Base-by-base conservation (phyloP, 495 filamentous ascomycete species). In the Immersiella caudata region DNA sequence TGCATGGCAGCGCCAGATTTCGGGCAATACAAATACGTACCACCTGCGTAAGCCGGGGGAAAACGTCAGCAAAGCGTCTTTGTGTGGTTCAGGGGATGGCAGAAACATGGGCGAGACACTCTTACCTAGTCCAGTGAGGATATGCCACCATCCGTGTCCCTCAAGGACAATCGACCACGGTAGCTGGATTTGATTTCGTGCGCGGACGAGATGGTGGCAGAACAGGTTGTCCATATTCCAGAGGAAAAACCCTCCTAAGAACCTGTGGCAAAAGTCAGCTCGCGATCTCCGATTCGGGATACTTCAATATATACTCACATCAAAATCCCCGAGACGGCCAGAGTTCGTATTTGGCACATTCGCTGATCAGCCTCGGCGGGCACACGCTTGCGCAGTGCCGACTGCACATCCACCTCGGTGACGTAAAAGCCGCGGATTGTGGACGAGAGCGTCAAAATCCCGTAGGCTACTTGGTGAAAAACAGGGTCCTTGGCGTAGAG, bases 141-240 rank as follows among this genome's bases (percentile, higher is more conserved):
- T 87, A 79, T 89, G 95, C 94, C 95, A 99, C 95, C 95, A 98
- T 12, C 93, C 95, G 81, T 99, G 95, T 0, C 93, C 94, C 78
- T 98, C 95, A 2, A 97, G 80, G 12, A 97, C 64, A 9, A 96
- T 84, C 1, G 94, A 92, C 95, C 95, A 99, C 0, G 95, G 95
- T 51, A 98, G 80, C 22, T 90, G 89, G 46, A 97, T 78, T 60
- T 85, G 75, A 63, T 89, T 87, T 68, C 94, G 87, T 87, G 90
- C 93, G 14, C 64, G 70, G 11, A 89, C 84, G 60, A 97, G 79
- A n/a, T 79, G 83, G 26, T 82, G 81, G 76, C 95, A 99, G 74
- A 89, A 96, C 60, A 83, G 75, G 66, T 92, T 97, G 71, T 99
- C 95, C 70, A 97, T 70, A 63, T 84, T 89, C 95, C 95, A 99